Base-by-base conservation (phyloP, 345 rosid genomes). In the Brassica cretica region DNA sequence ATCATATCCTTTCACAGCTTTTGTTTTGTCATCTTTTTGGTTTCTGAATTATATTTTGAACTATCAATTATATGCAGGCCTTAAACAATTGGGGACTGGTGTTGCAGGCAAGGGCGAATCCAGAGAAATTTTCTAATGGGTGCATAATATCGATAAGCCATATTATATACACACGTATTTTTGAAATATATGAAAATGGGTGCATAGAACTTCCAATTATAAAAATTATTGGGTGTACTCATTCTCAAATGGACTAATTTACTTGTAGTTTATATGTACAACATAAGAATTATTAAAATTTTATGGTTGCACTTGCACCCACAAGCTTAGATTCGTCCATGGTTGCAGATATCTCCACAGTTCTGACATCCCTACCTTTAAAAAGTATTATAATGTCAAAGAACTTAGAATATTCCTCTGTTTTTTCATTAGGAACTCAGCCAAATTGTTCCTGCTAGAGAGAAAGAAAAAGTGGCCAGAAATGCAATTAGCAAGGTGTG, bases 81-180 rank as follows among this genome's bases (percentile, higher is more conserved):
- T 90, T 95, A 46, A 95, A 95, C 83, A 93, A 95, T 74, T 93
- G 96, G 99, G 99, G 98, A 66, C 97, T 93, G 68, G 99, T 94
- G 11, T 82, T 96, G 75, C 99, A 93, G 98, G 98, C 37, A 33
- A 11, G 44, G 2, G 14, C 14, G 49, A 41, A 41, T 41, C 53
- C 53, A 44, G 6, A 11, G 53, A 44, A 44, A 12, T 10, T 3
- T 12, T 12, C 5, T 44, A 44, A 12, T 44, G 53, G 53, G 5
- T 44, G 53, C 53, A 44, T 44, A n/a, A 44, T 12, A 6, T 12
- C 6, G 15, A 44, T 44, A 11, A 44, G 3, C 53, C 53, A 44
- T 44, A 44, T 44, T 44, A 44, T 12, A 44, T 41, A 44, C 53
- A 44, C 15, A 44, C 15, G n/a, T 44, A 44, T 44, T 44, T 44